These are phyloP conservation scores for Cucurbita ficifolia DNA, from an alignment of 306 rosid species.

Conservation along the genomic window DNA sequence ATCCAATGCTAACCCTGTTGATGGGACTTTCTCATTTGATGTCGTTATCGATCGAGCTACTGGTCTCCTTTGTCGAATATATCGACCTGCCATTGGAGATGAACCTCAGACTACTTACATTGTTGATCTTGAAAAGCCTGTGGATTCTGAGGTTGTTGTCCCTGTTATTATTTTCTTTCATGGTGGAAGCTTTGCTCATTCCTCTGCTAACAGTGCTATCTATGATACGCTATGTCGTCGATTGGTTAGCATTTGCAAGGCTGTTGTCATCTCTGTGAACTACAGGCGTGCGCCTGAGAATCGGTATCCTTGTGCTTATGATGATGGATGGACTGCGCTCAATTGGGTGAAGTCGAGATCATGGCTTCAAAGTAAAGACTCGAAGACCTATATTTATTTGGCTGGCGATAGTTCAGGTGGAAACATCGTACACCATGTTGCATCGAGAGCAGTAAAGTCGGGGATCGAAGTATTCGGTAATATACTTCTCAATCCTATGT, in stretches of 20 bases:
- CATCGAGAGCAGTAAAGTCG: background rate
- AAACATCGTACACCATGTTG: constrained; percentile 14
- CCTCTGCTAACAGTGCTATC: background rate
- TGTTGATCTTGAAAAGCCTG: background rate
- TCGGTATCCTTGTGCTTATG: constrained; percentile 64
- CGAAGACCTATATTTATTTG: constrained; percentile 62
- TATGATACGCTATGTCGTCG: background rate
- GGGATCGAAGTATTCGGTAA: background rate
- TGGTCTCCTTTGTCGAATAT: background rate
- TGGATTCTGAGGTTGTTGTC: constrained; percentile 18
- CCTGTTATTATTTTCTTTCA: constrained; percentile 86
- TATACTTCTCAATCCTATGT: background rate
- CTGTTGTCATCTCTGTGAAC: background rate
- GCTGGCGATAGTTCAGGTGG: constrained; percentile 95
- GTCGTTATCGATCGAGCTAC: background rate
- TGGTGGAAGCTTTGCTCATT: constrained; percentile 16
- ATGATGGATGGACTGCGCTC: constrained; percentile 89
- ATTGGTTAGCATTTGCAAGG: background rate
- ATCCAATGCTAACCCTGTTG: background rate
- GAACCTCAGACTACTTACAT: background rate
- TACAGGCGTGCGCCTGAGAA: background rate
- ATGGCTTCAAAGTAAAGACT: constrained; percentile 65
- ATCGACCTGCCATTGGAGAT: background rate
- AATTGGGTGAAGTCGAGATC: constrained; percentile 64
- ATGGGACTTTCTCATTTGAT: background rate